These are phyloP conservation scores for Phytophthora capsici DNA, from an alignment of 352 stramenopile genomes.

Conservation along the genomic window DNA sequence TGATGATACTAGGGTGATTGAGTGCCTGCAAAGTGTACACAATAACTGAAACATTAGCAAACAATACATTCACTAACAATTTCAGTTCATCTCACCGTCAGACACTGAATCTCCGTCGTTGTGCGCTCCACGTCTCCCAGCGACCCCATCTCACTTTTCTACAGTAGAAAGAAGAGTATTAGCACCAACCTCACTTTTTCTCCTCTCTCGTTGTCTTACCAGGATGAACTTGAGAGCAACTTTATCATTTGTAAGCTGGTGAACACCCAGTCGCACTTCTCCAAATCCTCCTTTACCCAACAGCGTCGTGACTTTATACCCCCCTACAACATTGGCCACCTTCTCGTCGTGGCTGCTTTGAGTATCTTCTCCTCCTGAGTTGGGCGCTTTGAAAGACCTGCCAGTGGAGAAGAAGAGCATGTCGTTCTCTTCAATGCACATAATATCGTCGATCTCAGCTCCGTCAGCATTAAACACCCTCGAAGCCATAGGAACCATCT, in stretches of 20 bases:
- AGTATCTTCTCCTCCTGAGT: conserved; percentile 52
- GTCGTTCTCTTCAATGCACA: conserved; percentile 92
- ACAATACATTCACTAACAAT: neutral
- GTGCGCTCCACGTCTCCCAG: conserved; percentile 87
- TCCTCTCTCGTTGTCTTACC: conserved; percentile 27
- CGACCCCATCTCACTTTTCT: conserved; percentile 90
- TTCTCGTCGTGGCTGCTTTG: conserved; percentile 53
- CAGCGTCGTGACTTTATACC: conserved; percentile 83
- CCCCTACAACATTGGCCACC: conserved; percentile 73
- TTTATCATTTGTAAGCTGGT: conserved; percentile 87
- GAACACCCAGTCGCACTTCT: conserved; percentile 74
- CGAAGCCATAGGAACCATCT: conserved; percentile 85
- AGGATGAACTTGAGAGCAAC: conserved; percentile 90
- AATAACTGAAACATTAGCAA: conserved; percentile 8
- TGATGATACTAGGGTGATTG: conserved; percentile 91
- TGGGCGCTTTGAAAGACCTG: conserved; percentile 77
- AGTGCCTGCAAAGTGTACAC: conserved; percentile 46
- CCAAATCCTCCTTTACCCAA: conserved; percentile 85
- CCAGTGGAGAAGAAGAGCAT: conserved; percentile 90
- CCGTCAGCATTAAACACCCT: conserved; percentile 87
- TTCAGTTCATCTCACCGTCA: conserved; percentile 48
- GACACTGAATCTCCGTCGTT: conserved; percentile 88
- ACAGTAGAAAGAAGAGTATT: conserved; percentile 10
- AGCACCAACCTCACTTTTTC: neutral
- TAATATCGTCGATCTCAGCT: conserved; percentile 89